Conservation (phyloP, 495 filamentous ascomycete genomes). For the Margaritispora aquatica region DNA sequence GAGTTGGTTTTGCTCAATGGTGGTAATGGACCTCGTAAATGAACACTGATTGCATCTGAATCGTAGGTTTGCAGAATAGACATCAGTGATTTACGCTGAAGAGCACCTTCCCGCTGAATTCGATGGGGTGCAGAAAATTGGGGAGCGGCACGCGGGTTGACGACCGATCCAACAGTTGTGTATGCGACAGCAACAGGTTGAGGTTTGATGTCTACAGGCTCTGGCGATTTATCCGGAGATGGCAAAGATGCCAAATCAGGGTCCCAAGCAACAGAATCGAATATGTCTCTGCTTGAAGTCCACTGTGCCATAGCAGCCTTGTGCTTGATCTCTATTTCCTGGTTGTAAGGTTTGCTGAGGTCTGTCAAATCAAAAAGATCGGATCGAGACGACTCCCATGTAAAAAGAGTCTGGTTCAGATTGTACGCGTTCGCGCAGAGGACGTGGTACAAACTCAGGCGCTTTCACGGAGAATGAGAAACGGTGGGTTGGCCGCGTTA, state of each 20-base stretch:
- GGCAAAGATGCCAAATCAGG: slow-evolving; percentile 8
- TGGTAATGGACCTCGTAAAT: slow-evolving; percentile 9
- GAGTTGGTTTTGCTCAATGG: slow-evolving; percentile 17
- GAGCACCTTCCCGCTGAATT: slow-evolving; percentile 24
- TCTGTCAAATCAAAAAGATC: neutral
- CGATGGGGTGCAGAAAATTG: slow-evolving; percentile 24
- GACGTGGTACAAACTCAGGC: neutral
- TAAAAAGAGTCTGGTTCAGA: neutral
- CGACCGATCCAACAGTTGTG: slow-evolving; percentile 26
- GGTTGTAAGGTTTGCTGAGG: neutral
- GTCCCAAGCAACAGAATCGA: slow-evolving; percentile 18
- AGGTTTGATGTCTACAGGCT: slow-evolving; percentile 14
- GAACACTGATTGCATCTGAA: neutral
- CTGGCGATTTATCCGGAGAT: slow-evolving; percentile 18
- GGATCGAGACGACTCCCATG: neutral
- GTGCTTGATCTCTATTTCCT: too few relatives aligned
- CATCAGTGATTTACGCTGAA: slow-evolving; percentile 15
- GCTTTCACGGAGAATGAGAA: neutral
- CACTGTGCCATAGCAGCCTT: neutral
- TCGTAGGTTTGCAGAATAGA: slow-evolving; percentile 3
- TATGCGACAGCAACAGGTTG: slow-evolving; percentile 17
- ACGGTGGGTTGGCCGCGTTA: neutral
- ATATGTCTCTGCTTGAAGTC: neutral
- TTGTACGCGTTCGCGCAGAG: neutral
- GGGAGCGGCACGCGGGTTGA: slow-evolving; percentile 17